Evolutionary conservation across 1,284 basidiomycete genomes (phyloP), one percentile per base, ranked within the genome.

Genomic region (Cutaneotrichosporon cutaneum): DNA sequence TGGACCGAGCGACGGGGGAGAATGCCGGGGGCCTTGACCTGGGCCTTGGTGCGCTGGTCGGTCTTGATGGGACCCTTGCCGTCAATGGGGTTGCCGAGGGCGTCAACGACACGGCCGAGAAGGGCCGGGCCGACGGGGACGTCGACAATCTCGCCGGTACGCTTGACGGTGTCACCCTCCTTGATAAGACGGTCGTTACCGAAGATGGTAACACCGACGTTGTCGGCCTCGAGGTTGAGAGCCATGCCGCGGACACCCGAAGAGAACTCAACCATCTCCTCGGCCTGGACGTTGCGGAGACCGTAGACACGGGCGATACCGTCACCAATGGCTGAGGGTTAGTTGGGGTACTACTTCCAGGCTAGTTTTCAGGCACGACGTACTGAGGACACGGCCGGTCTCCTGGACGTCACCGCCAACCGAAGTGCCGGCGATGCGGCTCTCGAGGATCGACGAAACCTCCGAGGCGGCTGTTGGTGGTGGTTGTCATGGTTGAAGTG

Each of bases 261-360:
- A 63, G 94, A 92, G 88, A 99, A 99, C 86, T 99, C 95, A 86
- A 99, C 95, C 95, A 99, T 98, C 88, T 99, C 95, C 84, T 99
- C 95, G 78, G 81, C 80, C 84, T 96, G 94, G 79, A 98, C 94
- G 77, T 85, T 85, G 75, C 83, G 82, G 72, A 85, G 82, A 80
- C 85, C 92, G 81, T 95, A 98, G 78, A 99, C 94, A 88, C 94
- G 94, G 82, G 92, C 93, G 80, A 98, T 97, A 95, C 94, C 95
- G 83, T 98, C 95, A 92, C 94, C 94, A 75, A 98, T 95, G 83
- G 93, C 92, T 93, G 75, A 60, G 64, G 67, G 61, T 56, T 21
- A 56, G 54, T 26, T 24, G 42, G 10, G 58, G 27, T 48, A 47
- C 11, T 52, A 47, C 21, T n/a, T n/a, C n/a, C n/a, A n/a, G n/a